These are phyloP conservation scores for Diversispora epigaea DNA, from an alignment of 192 early-diverging fungal genomes.

Conservation along the genomic window DNA sequence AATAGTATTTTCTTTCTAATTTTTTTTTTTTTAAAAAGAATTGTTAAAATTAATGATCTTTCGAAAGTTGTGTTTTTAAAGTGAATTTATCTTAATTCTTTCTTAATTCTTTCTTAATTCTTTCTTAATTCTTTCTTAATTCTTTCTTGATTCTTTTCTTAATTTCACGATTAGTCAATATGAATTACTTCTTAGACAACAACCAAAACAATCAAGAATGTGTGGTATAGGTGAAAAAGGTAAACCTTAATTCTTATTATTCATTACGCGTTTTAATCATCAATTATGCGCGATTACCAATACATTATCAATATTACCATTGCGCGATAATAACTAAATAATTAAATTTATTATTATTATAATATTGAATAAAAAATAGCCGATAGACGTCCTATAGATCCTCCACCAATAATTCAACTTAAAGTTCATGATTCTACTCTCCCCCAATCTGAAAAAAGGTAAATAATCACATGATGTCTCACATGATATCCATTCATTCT, in stretches of 20 bases:
- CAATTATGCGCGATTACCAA: no score
- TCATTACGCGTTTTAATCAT: background rate
- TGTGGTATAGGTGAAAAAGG: constrained; percentile 94
- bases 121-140: no score
- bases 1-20: background rate
- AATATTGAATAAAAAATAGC: constrained; percentile 41
- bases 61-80: background rate
- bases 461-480: constrained; percentile 3
- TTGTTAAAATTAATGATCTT: constrained; percentile 14
- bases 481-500: background rate
- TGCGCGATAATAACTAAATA: background rate
- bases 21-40: background rate
- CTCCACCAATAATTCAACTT: constrained; percentile 71
- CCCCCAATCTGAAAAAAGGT: constrained; percentile 29
- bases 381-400: constrained; percentile 78
- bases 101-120: no score
- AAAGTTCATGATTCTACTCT: constrained; percentile 34
- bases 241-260: constrained; percentile 37
- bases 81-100: background rate
- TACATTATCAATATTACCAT: no score
- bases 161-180: constrained; percentile 41
- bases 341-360: background rate
- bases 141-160: no score
- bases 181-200: constrained; percentile 72
- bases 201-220: constrained; percentile 88